Base-by-base conservation (phyloP, 331 rosid genomes). In the Quercus tomentella region DNA sequence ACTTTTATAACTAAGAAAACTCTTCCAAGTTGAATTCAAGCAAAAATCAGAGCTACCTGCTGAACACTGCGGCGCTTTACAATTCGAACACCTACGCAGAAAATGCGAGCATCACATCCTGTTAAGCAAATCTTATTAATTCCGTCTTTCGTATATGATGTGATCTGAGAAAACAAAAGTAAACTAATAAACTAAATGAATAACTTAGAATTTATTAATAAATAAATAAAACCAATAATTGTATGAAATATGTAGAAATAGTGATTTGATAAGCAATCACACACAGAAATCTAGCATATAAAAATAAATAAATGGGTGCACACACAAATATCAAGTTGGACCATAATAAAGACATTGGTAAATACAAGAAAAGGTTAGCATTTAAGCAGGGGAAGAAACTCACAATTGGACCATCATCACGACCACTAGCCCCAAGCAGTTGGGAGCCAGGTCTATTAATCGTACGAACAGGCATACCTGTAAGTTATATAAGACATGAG, bases 61-160 rank as follows among this genome's bases (percentile, higher is more conserved):
- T 87, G 91, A 89, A 93, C n/a, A 58, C 78, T 88, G 67, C 89
- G 94, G 83, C 87, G 89, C 87, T 75, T 96, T 56, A 92, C 92
- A 84, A 96, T 86, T 22, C 99, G 98, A 67, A 96, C 97, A 75
- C 99, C 99, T 58, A 96, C 81, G 80, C 99, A 96, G 83, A 96
- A 96, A 57, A 82, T 70, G 70, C 99, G 93, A 83, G 94, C 77
- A 89, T 96, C 99, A 56, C 97, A 89, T 78, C 94, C 92, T 49
- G 97, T 80, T 81, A 96, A 92, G 83, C 83, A 81, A 84, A 96
- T 90, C 98, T 89, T 93, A 80, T 96, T 96, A 75, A 85, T 45
- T 80, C 99, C 98, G 18, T 93, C 99, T 86, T 85, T 96, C 20
- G 86, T 86, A 67, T 69, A 90, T 45, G 89, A 83, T 23, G 94